Conservation (phyloP, 345 rosid genomes). For the Linum usitatissimum region DNA sequence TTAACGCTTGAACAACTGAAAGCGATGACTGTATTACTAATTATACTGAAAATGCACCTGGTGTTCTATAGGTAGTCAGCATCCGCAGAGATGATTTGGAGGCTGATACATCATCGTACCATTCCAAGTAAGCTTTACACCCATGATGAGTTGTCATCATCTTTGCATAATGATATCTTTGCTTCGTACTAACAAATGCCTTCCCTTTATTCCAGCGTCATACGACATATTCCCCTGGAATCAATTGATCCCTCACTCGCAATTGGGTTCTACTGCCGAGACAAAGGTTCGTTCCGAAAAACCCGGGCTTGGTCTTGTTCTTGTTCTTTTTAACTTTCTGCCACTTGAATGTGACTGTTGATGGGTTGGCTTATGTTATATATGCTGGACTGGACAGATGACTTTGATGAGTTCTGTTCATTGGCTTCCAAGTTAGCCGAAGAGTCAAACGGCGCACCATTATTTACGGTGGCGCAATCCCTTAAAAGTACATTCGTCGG, state of each 20-base stretch:
- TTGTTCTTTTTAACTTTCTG: background rate
- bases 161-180: too few relatives aligned
- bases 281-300: conserved; percentile 43
- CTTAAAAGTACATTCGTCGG: conserved; percentile 5
- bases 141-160: too few relatives aligned
- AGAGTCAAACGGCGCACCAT: conserved; percentile 81
- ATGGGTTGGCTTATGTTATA: background rate
- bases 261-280: conserved; percentile 77
- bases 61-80: conserved; percentile 41
- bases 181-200: background rate
- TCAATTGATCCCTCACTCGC: conserved; percentile 86
- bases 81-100: conserved; percentile 41
- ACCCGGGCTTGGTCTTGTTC: background rate
- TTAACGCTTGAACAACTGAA: background rate
- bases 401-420: conserved; percentile 62
- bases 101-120: conserved; percentile 81
- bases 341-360: background rate
- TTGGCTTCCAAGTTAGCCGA: conserved; percentile 66
- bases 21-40: background rate
- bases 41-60: too few relatives aligned
- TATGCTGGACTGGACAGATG: conserved; percentile 33
- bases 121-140: conserved; percentile 47
- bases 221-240: conserved; percentile 55
- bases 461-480: conserved; percentile 38
- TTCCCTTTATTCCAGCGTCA: conserved; percentile 29